Evolutionary conservation across 345 rosid genomes (phyloP), one percentile per base, ranked within the genome.

Genomic region (Ricinus communis): DNA sequence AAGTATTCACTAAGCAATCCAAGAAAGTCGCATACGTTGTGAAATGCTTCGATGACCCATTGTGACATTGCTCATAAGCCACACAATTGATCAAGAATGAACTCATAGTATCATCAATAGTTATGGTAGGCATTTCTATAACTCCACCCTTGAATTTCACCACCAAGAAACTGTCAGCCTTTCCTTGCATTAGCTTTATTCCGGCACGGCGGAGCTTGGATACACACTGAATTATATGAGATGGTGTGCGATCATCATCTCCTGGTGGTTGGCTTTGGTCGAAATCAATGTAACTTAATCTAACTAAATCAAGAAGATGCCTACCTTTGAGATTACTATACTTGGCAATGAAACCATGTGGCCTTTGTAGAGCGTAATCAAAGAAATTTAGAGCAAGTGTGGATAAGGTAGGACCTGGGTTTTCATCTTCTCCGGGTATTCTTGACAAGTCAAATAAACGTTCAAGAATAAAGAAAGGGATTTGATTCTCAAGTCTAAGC

Each of bases 21-120:
- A 93, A 63, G 1, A 93, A 59, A 4, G 93, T 84, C 2, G 91
- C 89, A 33, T 93, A 93, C 13, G 93, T 72, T 3, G 98, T 91
- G 80, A 91, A 83, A 76, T 89, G 88, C 61, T 70, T 88, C 8
- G 90, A 81, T 47, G 79, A 79, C 51, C 83, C 75, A 28, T 45
- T 74, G 73, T 93, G 83, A 71, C 93, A 93, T 21, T 93, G 96
- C 79, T 93, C 97, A 76, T 82, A 91, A 0, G 96, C 97, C 59
- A 93, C 93, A 45, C 90, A 89, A 50, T 93, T 93, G 0, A 79
- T 71, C 59, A 93, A 73, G 66, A 93, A 84, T 0, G 92, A 82
- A 74, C 85, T 77, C 95, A 82, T 87, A 74, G 85, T 82, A 43
- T 93, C 98, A 54, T 92, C 97, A 28, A 90, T 65, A 5, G 87